Base-by-base conservation (phyloP, 176 grass and related monocot species). In the Oropetium thomaeum region DNA sequence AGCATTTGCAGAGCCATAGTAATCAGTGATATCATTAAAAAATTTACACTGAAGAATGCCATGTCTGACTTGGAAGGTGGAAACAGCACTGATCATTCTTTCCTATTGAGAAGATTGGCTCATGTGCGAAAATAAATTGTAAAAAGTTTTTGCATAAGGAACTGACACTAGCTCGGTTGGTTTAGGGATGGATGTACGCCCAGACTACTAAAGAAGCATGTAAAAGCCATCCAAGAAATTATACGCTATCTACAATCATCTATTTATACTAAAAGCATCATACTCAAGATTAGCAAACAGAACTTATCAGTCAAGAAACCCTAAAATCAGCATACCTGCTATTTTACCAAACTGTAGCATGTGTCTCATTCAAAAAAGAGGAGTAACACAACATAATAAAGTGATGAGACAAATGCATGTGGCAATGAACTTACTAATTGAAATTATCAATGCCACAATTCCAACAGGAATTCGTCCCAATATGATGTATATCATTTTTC, bases 11-110 rank as follows among this genome's bases (percentile, higher is more conserved):
- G 2, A 30, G 1, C 13, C 62, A 54, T 15, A 37, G 41, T 20
- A 69, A 62, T 71, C 26, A 71, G 73, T 58, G 75, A 15, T 5
- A 69, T 57, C 43, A 75, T 33, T 47, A 43, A 53, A 62, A 35
- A 51, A 8, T n/a, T n/a, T n/a, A n/a, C 8, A 5, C 44, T 47
- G 7, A 11, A n/a, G 47, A n/a, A 19, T 19, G 19, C 8, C 7
- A 2, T 52, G 1, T 52, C 22, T 52, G 49, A 1, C 8, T 52
- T 52, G 20, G 7, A 52, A 9, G 20, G 49, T 7, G 1, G 20
- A 10, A 62, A 48, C 48, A 68, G 78, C 34, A 38, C 15, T 48
- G 28, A 59, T 8, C 31, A 33, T 16, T 68, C 15, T 48, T 34
- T 60, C 13, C 28, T 60, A 60, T 31, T 31, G 14, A 31, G 5